Evolutionary conservation across 345 rosid species (phyloP).

Genomic region (Eutrema yunnanense): DNA sequence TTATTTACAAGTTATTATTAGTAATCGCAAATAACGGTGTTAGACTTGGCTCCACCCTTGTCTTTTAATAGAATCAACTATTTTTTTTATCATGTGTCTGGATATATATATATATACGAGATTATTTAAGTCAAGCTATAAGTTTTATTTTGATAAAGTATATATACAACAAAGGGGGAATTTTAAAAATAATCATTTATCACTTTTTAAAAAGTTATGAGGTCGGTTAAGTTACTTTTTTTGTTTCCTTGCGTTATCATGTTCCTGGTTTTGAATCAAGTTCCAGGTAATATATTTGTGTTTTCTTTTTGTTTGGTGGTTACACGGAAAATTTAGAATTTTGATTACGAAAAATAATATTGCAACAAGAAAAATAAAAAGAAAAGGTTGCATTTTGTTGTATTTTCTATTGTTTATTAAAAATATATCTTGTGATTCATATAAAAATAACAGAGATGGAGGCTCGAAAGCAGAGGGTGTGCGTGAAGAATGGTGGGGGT

Average conservation of each 20-base stretch:
- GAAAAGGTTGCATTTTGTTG: too few species aligned
- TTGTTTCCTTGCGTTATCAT: background rate
- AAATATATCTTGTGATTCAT: too few species aligned
- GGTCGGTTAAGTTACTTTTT: background rate
- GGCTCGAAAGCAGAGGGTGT: too few species aligned
- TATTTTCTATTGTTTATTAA: too few species aligned
- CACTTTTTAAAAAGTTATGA: background rate
- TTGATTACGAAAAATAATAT: background rate
- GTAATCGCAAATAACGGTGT: background rate
- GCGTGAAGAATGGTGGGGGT: too few species aligned
- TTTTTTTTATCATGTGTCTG: background rate
- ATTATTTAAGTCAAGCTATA: too few species aligned
- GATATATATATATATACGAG: background rate
- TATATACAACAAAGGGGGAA: too few species aligned
- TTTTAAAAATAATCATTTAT: background rate
- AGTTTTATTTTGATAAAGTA: too few species aligned
- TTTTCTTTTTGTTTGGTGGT: too few species aligned
- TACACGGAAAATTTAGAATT: background rate
- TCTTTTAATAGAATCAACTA: background rate
- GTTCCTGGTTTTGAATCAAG: background rate
- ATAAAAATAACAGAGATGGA: too few species aligned
- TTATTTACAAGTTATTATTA: too few species aligned
- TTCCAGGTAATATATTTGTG: background rate
- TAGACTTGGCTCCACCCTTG: background rate
- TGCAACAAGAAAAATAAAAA: too few species aligned